phyloP scores from a whole-genome alignment of 331 rosid species.

The Rosa hybrid region DNA sequence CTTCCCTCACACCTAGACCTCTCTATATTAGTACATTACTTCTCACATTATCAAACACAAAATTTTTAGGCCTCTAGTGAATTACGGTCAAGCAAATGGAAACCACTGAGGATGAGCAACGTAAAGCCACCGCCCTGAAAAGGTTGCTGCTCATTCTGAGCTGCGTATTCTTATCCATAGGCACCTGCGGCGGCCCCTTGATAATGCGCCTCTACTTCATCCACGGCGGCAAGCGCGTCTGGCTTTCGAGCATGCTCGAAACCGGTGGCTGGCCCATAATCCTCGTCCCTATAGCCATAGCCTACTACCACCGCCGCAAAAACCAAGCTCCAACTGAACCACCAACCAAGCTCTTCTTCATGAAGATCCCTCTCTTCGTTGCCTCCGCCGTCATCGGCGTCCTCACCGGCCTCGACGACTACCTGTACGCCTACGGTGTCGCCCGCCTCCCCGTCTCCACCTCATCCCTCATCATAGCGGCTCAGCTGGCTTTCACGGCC shows the following conservation, averaged over 20 bases:
- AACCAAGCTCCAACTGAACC: neutral
- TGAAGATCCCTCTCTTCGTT: conserved; percentile 40
- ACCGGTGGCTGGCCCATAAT: conserved; percentile 66
- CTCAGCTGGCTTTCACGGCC: conserved; percentile 88
- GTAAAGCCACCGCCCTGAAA: conserved; percentile 25
- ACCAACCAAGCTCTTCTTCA: conserved; percentile 24
- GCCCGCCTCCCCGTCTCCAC: conserved; percentile 82
- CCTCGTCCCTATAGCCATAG: conserved; percentile 46
- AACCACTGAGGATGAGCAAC: conserved; percentile 9
- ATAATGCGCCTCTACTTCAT: conserved; percentile 78
- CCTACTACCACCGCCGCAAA: conserved; percentile 38
- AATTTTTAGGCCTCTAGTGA: neutral
- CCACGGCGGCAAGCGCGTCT: conserved; percentile 77
- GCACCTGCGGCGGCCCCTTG: conserved; percentile 67
- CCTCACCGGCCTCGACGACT: conserved; percentile 73
- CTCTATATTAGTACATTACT: neutral
- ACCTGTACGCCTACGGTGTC: conserved; percentile 71
- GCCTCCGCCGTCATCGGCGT: conserved; percentile 57
- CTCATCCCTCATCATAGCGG: conserved; percentile 55
- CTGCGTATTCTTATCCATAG: conserved; percentile 48
- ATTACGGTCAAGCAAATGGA: conserved; percentile 22
- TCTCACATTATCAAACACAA: neutral
- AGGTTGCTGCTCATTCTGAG: conserved; percentile 44
- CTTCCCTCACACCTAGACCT: neutral
- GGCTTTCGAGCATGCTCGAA: conserved; percentile 76